phyloP scores from a whole-genome alignment of 768 basidiomycete genomes.

The Tulasnella sp. region DNA sequence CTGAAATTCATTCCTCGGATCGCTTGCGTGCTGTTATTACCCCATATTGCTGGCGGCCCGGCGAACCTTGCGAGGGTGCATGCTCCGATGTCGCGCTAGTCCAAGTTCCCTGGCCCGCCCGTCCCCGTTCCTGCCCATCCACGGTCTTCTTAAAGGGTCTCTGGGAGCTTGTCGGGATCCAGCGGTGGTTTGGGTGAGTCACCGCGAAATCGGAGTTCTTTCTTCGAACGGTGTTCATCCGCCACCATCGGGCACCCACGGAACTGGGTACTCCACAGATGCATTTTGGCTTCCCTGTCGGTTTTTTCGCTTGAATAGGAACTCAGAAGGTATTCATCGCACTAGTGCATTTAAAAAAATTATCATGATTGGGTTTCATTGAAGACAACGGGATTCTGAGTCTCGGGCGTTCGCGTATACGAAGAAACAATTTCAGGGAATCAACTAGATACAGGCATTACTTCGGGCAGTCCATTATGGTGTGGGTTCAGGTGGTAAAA shows the following conservation, averaged over 20 bases:
- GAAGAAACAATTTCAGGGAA: not conserved
- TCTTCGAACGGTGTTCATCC: conserved; percentile 7
- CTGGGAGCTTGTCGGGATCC: not conserved
- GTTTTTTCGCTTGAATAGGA: not conserved
- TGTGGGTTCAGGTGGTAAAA: not conserved
- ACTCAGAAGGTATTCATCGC: not conserved
- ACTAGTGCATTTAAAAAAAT: not conserved
- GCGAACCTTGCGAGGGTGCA: not conserved
- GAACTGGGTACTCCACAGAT: not conserved
- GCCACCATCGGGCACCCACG: not conserved
- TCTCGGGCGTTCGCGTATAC: not conserved
- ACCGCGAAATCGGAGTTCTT: not conserved
- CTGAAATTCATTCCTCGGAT: conserved; percentile 3
- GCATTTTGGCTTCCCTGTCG: conserved; percentile 2
- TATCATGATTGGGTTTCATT: not conserved
- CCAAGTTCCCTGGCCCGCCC: not conserved
- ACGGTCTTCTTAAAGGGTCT: not conserved
- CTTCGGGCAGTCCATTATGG: conserved; percentile 7
- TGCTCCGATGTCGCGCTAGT: not conserved
- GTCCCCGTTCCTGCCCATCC: conserved; percentile 1
- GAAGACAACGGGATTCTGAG: not conserved
- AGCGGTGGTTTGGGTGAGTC: conserved; percentile 1
- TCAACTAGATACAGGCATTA: conserved; percentile 7
- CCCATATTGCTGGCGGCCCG: conserved; percentile 1
- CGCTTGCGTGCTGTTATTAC: not conserved